Conservation (phyloP, 176 grass and related monocot species). For the maize (Zea mays) region Zm-B73-REFERENCE-NAM-5.0 NC_050102.1:163443001-163443500, state of each 20-base stretch:
- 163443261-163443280: slow-evolving; percentile 27
- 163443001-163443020: slow-evolving; percentile 70
- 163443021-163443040: slow-evolving; percentile 58
- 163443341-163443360: slow-evolving; percentile 52
- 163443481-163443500: not conserved
- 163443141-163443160: slow-evolving; percentile 72
- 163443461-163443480: not conserved
- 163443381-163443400: not conserved
- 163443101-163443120: slow-evolving; percentile 76
- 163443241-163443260: slow-evolving; percentile 15
- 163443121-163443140: slow-evolving; percentile 44
- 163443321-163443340: slow-evolving; percentile 41
- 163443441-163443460: not conserved
- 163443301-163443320: slow-evolving; percentile 48
- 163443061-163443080: slow-evolving; percentile 69
- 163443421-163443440: not conserved
- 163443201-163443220: slow-evolving; percentile 47
- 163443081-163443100: slow-evolving; percentile 73
- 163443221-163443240: slow-evolving; percentile 3
- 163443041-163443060: slow-evolving; percentile 67
- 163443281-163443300: slow-evolving; percentile 32
- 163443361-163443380: slow-evolving; percentile 68
- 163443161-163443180: slow-evolving; percentile 61
- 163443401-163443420: slow-evolving; percentile 5
- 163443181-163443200: slow-evolving; percentile 73